Base-by-base conservation (phyloP, 2,329 filamentous ascomycete genomes). In the Cadophora sp. region DNA sequence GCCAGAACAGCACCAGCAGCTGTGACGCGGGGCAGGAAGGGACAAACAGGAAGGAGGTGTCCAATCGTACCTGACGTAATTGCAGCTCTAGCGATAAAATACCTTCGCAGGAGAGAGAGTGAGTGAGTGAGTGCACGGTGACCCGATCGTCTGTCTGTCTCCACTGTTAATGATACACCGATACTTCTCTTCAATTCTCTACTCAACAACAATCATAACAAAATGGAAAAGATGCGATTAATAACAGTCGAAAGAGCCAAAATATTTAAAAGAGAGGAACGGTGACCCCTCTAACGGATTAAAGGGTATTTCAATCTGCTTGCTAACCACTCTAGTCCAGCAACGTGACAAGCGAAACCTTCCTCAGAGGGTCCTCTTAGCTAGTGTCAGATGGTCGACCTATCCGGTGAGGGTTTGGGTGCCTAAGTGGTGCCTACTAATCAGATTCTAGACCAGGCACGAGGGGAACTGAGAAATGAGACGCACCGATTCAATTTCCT, bases 61-160 rank as follows among this genome's bases (percentile, higher is more conserved):
- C 58, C 58, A 61, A 61, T 61, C 58, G 58, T 61, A 61, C 58
- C 58, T 61, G 58, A 61, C 58, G 58, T 61, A 61, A 61, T 61
- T 61, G 31, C 29, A 37, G 55, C 53, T n/a, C 51, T 8, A n/a
- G 14, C 50, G 51, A 31, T 29, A 22, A 55, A 34, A 19, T 34
- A 34, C 5, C 31, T 6, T 5, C 31, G 31, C 5, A 6, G 5
- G 31, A 11, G 31, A 34, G 5, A 34, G 31, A 34, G 31, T 34
- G n/a, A n/a, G n/a, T n/a, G 34, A 37, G 34, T 8, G 34, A 8
- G 5, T 12, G 14, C 40, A 43, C 7, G 40, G 40, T 43, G 14
- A 43, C 40, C 40, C 19, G 40, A 43, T 19, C 40, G 1, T 11
- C 11, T 43, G 40, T 43, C 14, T 43, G 40, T 43, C 5, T 34